These are phyloP conservation scores for Leptoxyphium fumago DNA, from an alignment of 2,329 filamentous ascomycete species.

Conservation along the genomic window DNA sequence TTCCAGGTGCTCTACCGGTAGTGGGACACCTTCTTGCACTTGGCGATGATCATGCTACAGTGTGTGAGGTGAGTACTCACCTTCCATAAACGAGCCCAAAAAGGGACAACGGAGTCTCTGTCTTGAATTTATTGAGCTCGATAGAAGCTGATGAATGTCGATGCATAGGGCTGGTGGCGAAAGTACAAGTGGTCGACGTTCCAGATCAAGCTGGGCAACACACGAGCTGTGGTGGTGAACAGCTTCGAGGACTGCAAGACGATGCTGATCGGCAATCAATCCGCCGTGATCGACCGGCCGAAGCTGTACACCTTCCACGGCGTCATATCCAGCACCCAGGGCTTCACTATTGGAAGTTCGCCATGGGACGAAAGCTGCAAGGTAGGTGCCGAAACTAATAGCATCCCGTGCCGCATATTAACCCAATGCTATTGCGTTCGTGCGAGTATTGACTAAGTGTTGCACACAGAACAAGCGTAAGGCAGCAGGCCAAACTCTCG, in stretches of 20 bases:
- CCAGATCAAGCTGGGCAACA: slow-evolving; percentile 40
- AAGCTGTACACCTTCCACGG: slow-evolving; percentile 41
- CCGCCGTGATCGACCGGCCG: slow-evolving; percentile 36
- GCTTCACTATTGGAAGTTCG: slow-evolving; percentile 40
- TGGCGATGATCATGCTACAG: slow-evolving; percentile 39
- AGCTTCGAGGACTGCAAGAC: slow-evolving; percentile 38
- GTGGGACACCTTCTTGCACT: slow-evolving; percentile 37
- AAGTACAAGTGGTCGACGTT: slow-evolving; percentile 34
- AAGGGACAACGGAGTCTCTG: background rate
- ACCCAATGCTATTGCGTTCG: no score
- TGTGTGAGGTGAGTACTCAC: slow-evolving; percentile 24
- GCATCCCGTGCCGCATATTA: no score
- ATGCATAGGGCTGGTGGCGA: slow-evolving; percentile 27
- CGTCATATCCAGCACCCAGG: slow-evolving; percentile 36
- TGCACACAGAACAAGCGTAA: slow-evolving; percentile 31
- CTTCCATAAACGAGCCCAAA: background rate
- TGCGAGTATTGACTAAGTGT: no score
- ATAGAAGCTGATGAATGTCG: background rate
- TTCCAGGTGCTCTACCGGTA: slow-evolving; percentile 36
- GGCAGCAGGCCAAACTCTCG: slow-evolving; percentile 34
- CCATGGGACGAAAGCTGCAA: slow-evolving; percentile 41
- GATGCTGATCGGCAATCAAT: slow-evolving; percentile 36
- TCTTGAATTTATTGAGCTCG: background rate
- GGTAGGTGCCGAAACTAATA: background rate
- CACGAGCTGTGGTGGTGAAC: slow-evolving; percentile 37